A percentile compares a stretch with the other conserved stretches of the same genome.
phyloP scores from a whole-genome alignment of 1,284 basidiomycete species.

The Ceratobasidium sp. region DNA sequence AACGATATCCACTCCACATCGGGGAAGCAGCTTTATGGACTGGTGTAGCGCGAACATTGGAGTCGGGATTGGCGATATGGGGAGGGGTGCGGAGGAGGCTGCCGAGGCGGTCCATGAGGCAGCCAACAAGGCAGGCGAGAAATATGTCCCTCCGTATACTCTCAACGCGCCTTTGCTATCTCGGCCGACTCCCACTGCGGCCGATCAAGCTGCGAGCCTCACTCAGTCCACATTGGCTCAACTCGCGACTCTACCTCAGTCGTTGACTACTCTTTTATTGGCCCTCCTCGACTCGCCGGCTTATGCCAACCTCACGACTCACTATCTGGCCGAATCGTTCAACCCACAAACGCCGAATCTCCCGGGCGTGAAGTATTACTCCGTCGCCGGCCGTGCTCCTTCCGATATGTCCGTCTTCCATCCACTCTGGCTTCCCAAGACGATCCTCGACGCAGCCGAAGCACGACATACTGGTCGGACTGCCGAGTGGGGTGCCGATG shows the following conservation, averaged over 20 bases:
- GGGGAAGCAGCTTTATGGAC: slow-evolving; percentile 98
- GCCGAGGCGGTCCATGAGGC: slow-evolving; percentile 54
- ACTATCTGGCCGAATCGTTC: slow-evolving; percentile 87
- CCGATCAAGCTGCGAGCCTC: not conserved
- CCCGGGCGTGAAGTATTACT: slow-evolving; percentile 89
- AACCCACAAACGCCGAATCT: slow-evolving; percentile 93
- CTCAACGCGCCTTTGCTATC: slow-evolving; percentile 63
- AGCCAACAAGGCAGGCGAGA: slow-evolving; percentile 38
- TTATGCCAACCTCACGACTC: slow-evolving; percentile 93
- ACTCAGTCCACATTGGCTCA: slow-evolving; percentile 41
- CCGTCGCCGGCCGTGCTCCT: slow-evolving; percentile 81
- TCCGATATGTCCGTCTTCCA: slow-evolving; percentile 86
- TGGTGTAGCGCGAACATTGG: slow-evolving; percentile 96
- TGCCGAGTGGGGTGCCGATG: slow-evolving; percentile 36
- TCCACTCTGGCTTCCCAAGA: slow-evolving; percentile 96
- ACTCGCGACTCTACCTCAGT: slow-evolving; percentile 76
- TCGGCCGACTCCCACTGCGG: slow-evolving; percentile 49
- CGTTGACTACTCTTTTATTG: slow-evolving; percentile 90
- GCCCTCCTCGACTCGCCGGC: slow-evolving; percentile 96
- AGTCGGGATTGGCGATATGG: slow-evolving; percentile 66
- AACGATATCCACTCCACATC: slow-evolving; percentile 93
- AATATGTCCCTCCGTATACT: slow-evolving; percentile 59
- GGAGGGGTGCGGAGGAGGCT: slow-evolving; percentile 50
- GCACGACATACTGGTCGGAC: slow-evolving; percentile 52
- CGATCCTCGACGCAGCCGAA: slow-evolving; percentile 88